A percentile compares a stretch with the other conserved stretches of the same genome.
Evolutionary conservation across 75 land plant genomes (phyloP).

Genomic region (Cunninghamia lanceolata): DNA sequence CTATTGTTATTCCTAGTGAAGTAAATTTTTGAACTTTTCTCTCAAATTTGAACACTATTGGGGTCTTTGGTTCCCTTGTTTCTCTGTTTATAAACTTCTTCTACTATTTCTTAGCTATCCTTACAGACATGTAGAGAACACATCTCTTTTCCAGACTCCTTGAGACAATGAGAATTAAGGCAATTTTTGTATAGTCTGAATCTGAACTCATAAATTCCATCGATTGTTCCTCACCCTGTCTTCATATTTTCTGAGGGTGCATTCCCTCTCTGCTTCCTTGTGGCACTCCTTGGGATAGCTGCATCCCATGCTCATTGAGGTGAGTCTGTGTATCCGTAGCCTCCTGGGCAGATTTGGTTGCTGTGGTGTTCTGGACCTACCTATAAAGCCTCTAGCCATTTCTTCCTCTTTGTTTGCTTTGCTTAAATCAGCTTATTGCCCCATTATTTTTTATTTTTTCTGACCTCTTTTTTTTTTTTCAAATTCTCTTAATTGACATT

Average conservation of each 20-base stretch:
- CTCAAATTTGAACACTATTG: no score
- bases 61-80: no score
- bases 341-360: neutral
- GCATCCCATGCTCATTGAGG: neutral
- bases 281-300: neutral
- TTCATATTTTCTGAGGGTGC: neutral
- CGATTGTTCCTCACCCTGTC: neutral
- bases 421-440: neutral
- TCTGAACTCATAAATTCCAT: no score
- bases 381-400: neutral
- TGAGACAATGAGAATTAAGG: neutral
- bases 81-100: no score
- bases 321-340: neutral
- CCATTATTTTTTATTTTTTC: neutral
- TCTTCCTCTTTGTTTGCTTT: neutral
- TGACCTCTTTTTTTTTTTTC: neutral
- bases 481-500: neutral
- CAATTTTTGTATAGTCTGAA: neutral
- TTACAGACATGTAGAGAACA: no score
- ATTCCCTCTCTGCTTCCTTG: neutral
- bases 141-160: neutral
- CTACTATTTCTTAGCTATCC: no score
- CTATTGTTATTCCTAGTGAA: no score
- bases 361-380: neutral
- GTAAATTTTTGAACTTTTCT: no score